Evolutionary conservation across 345 rosid genomes (phyloP), one percentile per base, ranked within the genome.

Genomic region (Gossypium stocksii): DNA sequence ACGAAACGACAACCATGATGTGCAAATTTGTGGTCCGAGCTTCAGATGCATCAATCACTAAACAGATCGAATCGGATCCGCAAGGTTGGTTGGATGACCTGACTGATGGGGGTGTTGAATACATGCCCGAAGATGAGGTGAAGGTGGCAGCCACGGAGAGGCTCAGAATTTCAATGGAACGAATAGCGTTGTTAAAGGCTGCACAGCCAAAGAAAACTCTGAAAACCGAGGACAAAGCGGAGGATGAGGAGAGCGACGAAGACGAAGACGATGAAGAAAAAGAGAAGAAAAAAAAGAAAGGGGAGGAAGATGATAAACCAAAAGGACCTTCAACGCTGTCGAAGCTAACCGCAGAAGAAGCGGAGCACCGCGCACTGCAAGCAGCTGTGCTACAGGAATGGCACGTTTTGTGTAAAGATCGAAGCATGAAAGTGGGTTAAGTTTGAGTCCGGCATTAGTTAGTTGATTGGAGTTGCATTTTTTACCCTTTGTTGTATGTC

Each of bases 21-120:
- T 95, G 99, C 90, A 95, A 93, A 81, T 95, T 95, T 74, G 94
- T 93, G 71, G 97, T 93, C 70, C 90, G 96, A 80, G 99, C 99
- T 66, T 93, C 99, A 15, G 99, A 93, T 77, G 91, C 94, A 56
- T 89, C 93, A 58, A 93, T 93, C 78, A 87, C 99, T 6, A 93
- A 93, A 81, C 98, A 93, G 80, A 91, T 91, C 61, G 98, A 89
- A 77, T 87, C 97, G n/a, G 97, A 95, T 80, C 72, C 89, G 56
- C 99, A 95, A 77, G 94, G 96, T 60, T 95, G 97, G 96, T 85
- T 92, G 68, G 97, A 95, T 79, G 99, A 93, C 88, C 94, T 95
- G 12, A 90, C 98, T 3, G 93, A 93, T 48, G 97, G 97, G 34
- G 93, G 89, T 13, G 97, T 93, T 44, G 99, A 95, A 77, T 95